Base-by-base conservation (phyloP, 1,284 basidiomycete genomes). In the Rhodotorula glutinis region DNA sequence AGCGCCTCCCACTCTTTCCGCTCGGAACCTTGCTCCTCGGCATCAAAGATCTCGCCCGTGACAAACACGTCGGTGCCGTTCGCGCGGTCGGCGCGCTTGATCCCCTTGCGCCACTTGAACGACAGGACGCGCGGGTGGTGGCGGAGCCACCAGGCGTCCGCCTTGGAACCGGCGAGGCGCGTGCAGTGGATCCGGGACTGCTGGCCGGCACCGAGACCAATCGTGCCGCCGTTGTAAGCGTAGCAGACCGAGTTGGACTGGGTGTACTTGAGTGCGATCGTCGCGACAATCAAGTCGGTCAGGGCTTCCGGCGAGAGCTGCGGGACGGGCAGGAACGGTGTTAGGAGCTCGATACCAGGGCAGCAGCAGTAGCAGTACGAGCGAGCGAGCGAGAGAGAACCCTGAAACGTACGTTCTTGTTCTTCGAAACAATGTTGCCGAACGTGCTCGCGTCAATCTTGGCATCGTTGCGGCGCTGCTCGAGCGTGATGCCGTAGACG, bases 111-210 rank as follows among this genome's bases (percentile, higher is more conserved):
- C 86, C 98, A 99, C 3, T 94, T 91, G 54, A 98, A 85, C 17
- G 83, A 82, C 71, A 97, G 87, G 57, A 94, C 93, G 57, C 91
- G 88, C 0, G 93, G 89, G 82, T 98, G 93, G 82, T 98, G 93
- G 46, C 95, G 88, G 65, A 98, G 84, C 95, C 96, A 98, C 93
- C 95, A 98, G 75, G 94, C 86, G 82, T 99, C 96, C n/a, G 93
- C 93, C 82, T 99, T 98, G 71, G 88, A 86, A 17, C 96, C 95
- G 1, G 96, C 96, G 55, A 99, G 87, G 59, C 96, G 90, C 27
- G 95, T 99, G 82, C 96, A 99, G 83, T 99, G 96, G 78, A 99
- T 98, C 64, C 95, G 91, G 14, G 93, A 97, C 80, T 98, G 96
- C 79, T 98, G 95, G 21, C 96, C 95, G 0, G 96, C 96, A 60